Conservation (phyloP, 805 yeast genomes). For the Lipomyces anomalus region DNA sequence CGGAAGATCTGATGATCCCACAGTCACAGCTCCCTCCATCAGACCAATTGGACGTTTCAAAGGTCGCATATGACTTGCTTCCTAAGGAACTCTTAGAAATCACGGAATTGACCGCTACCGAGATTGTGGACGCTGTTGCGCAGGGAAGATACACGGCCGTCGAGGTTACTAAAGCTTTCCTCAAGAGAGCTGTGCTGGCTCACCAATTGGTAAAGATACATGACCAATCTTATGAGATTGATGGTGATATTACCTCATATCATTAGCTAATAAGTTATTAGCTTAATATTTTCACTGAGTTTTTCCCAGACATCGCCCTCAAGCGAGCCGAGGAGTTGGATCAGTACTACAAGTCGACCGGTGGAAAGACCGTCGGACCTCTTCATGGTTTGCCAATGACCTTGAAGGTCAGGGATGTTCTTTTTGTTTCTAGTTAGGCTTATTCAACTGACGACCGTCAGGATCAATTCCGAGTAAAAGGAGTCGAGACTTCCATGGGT, state of each 20-base stretch:
- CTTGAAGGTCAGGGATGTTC: conserved; percentile 36
- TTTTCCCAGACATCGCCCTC: conserved; percentile 53
- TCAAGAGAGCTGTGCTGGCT: conserved; percentile 53
- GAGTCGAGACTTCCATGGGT: conserved; percentile 47
- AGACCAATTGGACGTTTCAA: conserved; percentile 22
- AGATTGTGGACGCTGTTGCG: conserved; percentile 22
- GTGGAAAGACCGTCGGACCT: conserved; percentile 51
- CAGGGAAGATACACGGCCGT: conserved; percentile 38
- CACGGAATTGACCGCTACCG: conserved; percentile 26
- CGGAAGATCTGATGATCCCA: conserved; percentile 24
- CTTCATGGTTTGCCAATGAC: conserved; percentile 65
- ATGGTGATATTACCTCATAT: conserved; percentile 28
- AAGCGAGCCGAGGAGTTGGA: conserved; percentile 52
- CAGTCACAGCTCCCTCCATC: conserved; percentile 24
- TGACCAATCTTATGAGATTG: conserved; percentile 27
- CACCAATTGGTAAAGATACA: conserved; percentile 46
- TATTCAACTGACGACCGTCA: too few relatives aligned
- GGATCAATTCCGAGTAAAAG: conserved; percentile 45
- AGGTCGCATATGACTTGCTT: conserved; percentile 22
- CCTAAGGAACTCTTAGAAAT: conserved; percentile 26
- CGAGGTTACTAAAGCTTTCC: conserved; percentile 49
- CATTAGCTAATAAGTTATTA: conserved; percentile 11
- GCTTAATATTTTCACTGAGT: conserved; percentile 35
- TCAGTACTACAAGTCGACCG: conserved; percentile 39
- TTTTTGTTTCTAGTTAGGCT: not conserved